Base-by-base conservation (phyloP, 176 grass and related monocot species). In the Thinopyrum elongatum region DNA sequence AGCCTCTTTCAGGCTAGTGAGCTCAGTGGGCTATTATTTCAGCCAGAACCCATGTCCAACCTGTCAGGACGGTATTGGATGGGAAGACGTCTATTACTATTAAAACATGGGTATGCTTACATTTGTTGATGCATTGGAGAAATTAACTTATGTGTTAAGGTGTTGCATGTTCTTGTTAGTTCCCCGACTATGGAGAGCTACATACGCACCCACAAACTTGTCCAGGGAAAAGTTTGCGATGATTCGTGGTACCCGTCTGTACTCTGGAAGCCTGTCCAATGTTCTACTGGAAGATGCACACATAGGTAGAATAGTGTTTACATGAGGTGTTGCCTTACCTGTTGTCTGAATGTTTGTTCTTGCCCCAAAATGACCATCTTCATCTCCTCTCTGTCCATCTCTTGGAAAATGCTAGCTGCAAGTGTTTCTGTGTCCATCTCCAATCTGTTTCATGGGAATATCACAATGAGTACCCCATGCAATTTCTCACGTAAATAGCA, bases 341-440 rank as follows among this genome's bases (percentile, higher is more conserved):
- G 94, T 39, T 93, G 84, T 77, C 81, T 89, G 86, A 95, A 93
- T 49, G 84, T 89, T 41, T 79, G 73, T 80, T 95, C 91, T 77
- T 95, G 94, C 3, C 85, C 85, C 78, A 95, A 28, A 26, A 95
- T 89, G 15, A 81, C 86, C 49, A 83, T 83, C 84, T 84, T 93
- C 77, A 95, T 87, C 77, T 82, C 80, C 64, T 93, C 86, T 44
- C 64, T 95, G 13, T 95, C 93, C 90, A 91, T 91, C 4, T 81
- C 51, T 63, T 63, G 30, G 8, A 17, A 64, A 57, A 87, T 64
- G 64, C 29, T 88, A 65, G 71, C 27, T 81, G 26, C 63, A 68
- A 57, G 11, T 41, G 13, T 74, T 10, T 53, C 2, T 10, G 49
- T 30, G 22, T 13, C 10, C 28, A 9, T 62, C 51, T 70, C 46